Percentiles rank a stretch among this genome's conserved stretches.
These are phyloP conservation scores for Cryptomeria japonica DNA, from an alignment of 75 land plant genomes.

Conservation along the genomic window DNA sequence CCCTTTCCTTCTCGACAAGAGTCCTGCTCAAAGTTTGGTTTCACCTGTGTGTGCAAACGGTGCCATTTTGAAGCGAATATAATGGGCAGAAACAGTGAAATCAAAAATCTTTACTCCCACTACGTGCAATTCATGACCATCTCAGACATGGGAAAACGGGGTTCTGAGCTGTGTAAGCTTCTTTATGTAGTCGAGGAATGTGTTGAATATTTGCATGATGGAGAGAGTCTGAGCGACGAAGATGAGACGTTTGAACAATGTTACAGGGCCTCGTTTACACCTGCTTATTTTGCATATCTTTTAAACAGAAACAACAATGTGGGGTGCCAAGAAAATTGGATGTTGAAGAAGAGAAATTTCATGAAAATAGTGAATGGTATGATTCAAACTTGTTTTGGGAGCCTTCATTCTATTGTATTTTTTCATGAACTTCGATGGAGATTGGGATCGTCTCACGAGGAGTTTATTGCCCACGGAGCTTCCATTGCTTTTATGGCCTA, in stretches of 20 bases:
- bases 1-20: neutral
- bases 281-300: neutral
- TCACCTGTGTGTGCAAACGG: conserved; percentile 35
- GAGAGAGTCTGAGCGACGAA: neutral
- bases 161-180: neutral
- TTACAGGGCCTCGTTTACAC: neutral
- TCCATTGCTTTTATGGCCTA: too few relatives aligned
- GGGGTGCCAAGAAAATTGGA: too few relatives aligned
- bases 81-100: neutral
- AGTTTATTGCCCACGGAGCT: too few relatives aligned
- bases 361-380: too few relatives aligned
- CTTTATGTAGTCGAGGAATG: neutral
- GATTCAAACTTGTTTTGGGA: neutral
- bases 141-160: neutral
- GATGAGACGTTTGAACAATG: neutral
- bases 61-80: conserved; percentile 41
- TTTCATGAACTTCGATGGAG: neutral
- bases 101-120: neutral
- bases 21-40: neutral
- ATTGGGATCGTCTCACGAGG: too few relatives aligned
- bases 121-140: neutral
- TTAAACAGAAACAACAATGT: neutral
- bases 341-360: neutral
- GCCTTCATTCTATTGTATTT: neutral
- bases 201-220: neutral